These are phyloP conservation scores for Oryza glumipatula DNA, from an alignment of 176 grass and related monocot species.

Conservation along the genomic window DNA sequence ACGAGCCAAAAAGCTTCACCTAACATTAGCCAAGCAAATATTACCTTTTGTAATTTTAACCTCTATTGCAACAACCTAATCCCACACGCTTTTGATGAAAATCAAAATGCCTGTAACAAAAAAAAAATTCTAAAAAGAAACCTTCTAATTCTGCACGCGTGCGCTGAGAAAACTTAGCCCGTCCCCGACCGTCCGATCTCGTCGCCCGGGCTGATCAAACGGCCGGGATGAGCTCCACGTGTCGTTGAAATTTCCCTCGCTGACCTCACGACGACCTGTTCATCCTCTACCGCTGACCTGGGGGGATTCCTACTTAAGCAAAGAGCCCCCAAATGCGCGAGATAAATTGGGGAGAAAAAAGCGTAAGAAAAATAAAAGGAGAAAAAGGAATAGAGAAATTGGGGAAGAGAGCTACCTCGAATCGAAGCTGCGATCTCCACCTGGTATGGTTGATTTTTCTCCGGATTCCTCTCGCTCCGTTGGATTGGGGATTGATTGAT, in stretches of 20 bases:
- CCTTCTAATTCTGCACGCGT: conserved; percentile 32
- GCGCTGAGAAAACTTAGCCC: background rate
- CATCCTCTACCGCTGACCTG: conserved; percentile 25
- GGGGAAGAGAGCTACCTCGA: background rate
- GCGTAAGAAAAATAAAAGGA: background rate
- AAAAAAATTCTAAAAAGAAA: background rate
- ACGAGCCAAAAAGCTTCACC: background rate
- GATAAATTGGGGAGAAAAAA: background rate
- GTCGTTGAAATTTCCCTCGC: background rate
- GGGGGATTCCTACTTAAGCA: conserved; percentile 29
- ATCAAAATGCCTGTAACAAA: background rate
- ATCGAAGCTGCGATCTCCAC: background rate
- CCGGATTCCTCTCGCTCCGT: background rate
- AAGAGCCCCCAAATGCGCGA: conserved; percentile 10
- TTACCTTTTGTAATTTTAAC: background rate
- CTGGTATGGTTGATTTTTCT: background rate
- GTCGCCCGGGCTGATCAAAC: background rate
- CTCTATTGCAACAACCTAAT: conserved; percentile 16
- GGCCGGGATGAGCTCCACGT: background rate
- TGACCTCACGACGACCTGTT: conserved; percentile 1
- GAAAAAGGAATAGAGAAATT: background rate
- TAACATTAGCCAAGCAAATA: conserved; percentile 18
- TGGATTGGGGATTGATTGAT: background rate
- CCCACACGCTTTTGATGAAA: background rate
- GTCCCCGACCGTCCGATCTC: conserved; percentile 8